Evolutionary conservation across 371 early-diverging fungal species (phyloP).

Genomic region (Homolaphlyctis polyrhiza): DNA sequence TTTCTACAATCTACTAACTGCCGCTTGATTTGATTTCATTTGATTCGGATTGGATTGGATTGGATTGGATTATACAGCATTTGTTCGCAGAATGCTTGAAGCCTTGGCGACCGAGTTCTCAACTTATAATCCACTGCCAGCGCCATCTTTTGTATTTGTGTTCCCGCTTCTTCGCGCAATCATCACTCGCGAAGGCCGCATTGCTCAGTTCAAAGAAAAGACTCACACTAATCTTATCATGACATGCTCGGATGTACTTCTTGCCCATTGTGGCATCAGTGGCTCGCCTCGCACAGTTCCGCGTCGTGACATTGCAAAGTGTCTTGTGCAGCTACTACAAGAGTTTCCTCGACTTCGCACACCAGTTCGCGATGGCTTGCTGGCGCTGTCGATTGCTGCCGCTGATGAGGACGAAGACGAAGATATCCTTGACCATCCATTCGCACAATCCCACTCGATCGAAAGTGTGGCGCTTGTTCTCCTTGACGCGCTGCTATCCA

Average conservation of each 20-base stretch:
- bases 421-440: conserved; percentile 18
- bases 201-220: conserved; percentile 42
- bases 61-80: too few species aligned
- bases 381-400: conserved; percentile 57
- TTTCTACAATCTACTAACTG: too few species aligned
- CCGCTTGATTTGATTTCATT: too few species aligned
- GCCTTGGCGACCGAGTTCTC: not conserved
- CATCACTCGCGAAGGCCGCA: conserved; percentile 59
- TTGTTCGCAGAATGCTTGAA: not conserved
- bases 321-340: conserved; percentile 55
- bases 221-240: conserved; percentile 67
- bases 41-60: too few species aligned
- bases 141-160: conserved; percentile 74
- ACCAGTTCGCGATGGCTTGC: conserved; percentile 59
- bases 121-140: conserved; percentile 43
- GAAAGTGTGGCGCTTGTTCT: conserved; percentile 37
- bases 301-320: conserved; percentile 59
- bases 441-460: conserved; percentile 8
- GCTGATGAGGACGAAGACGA: conserved; percentile 40
- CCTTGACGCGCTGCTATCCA: conserved; percentile 64
- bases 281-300: conserved; percentile 55
- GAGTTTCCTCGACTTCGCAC: conserved; percentile 65
- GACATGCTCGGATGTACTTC: conserved; percentile 69
- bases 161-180: conserved; percentile 75
- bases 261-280: conserved; percentile 58